Evolutionary conservation across 352 stramenopile species (phyloP), one percentile per base, ranked within the genome.

Genomic region (Phytophthora ramorum): DNA sequence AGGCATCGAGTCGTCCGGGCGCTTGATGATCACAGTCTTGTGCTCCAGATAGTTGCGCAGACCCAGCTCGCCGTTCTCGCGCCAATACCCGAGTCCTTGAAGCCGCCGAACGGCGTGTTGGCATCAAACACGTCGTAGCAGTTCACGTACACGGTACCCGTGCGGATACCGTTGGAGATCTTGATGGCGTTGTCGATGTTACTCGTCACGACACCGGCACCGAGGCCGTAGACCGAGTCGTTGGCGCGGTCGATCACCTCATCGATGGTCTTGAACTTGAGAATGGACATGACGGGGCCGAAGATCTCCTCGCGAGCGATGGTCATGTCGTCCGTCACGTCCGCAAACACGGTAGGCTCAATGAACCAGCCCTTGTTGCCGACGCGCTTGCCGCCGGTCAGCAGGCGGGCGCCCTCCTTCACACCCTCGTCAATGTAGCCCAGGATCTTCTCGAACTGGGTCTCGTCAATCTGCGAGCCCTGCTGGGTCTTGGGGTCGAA

Each of bases 81-180:
- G 85, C 89, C 90, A 35, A 95, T 75, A 30, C 89, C 89, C 19
- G 84, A 95, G 73, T 95, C 77, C 85, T 96, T 95, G 72, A 86
- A 95, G 24, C 90, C 90, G 17, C 89, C 90, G 55, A 95, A 97
- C n/a, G 87, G 82, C 48, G 96, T 91, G 57, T 87, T 83, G 12
- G 73, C 66, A 55, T 97, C 92, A 22, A 96, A 93, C 20, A 97
- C 67, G 52, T 97, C 80, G 78, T 98, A 98, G 73, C 85, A 97
- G 81, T 98, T 99, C 14, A 98, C 85, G 67, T 95, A 97, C 40
- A 98, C 90, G 10, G 97, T 97, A 24, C 96, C 96, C 54, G 83
- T 79, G 45, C 97, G 87, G 7, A 99, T 75, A 7, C 70, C 76
- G 58, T 96, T 89, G 48, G 91, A 86, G 63, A 98, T 89, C 56